Conservation (phyloP, 176 grass and related monocot species). For the Ananas comosus region DNA sequence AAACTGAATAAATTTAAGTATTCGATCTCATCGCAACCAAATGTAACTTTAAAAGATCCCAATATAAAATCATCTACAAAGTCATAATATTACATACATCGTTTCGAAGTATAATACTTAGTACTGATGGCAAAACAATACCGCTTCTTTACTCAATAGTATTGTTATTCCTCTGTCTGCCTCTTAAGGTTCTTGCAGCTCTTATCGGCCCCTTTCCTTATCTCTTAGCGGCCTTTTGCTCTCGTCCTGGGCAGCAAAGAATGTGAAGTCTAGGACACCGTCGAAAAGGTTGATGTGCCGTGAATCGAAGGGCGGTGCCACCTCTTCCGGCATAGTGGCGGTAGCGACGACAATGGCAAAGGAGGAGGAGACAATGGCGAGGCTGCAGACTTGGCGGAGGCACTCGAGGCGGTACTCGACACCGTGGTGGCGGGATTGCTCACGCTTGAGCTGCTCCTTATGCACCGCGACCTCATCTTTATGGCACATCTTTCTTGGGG, state of each 20-base stretch:
- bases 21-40: too few relatives aligned
- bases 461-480: conserved; percentile 77
- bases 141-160: too few relatives aligned
- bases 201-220: conserved; percentile 19
- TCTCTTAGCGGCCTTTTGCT: conserved; percentile 31
- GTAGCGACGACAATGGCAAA: neutral
- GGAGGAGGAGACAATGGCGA: neutral
- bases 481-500: conserved; percentile 74
- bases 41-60: too few relatives aligned
- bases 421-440: conserved; percentile 64
- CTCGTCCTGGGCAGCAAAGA: conserved; percentile 32
- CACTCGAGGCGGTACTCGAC: conserved; percentile 52
- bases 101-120: too few relatives aligned
- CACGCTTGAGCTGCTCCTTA: conserved; percentile 74
- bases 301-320: neutral
- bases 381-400: too few relatives aligned
- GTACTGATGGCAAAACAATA: too few relatives aligned
- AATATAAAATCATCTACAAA: too few relatives aligned
- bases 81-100: too few relatives aligned
- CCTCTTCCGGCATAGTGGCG: conserved; percentile 6
- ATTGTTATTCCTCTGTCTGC: conserved; percentile 55
- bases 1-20: too few relatives aligned
- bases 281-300: conserved; percentile 74
- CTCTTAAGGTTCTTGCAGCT: conserved; percentile 26
- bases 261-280: conserved; percentile 37